A percentile compares a stretch with the other conserved stretches of the same genome.
These are phyloP conservation scores for Ganoderma lucidum DNA, from an alignment of 1,284 basidiomycete species.

Conservation along the genomic window DNA sequence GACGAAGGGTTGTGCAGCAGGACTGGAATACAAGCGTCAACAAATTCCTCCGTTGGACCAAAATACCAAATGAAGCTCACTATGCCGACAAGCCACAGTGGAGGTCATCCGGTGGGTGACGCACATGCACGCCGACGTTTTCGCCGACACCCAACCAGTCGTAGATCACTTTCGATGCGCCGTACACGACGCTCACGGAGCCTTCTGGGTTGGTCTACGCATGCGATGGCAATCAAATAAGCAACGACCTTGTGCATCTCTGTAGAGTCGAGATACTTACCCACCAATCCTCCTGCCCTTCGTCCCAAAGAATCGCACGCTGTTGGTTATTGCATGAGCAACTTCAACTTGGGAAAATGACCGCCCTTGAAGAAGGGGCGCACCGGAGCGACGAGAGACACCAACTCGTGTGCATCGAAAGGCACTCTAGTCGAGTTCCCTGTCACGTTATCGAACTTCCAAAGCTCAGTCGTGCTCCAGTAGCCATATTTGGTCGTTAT, in stretches of 20 bases:
- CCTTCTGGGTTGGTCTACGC: constrained; percentile 28
- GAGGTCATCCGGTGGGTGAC: constrained; percentile 25
- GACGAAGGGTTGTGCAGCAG: constrained; percentile 24
- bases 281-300: constrained; percentile 29
- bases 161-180: constrained; percentile 24
- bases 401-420: constrained; percentile 28
- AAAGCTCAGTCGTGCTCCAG: constrained; percentile 23
- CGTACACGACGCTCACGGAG: constrained; percentile 19
- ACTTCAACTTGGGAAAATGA: too few species aligned
- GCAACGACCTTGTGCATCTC: too few species aligned
- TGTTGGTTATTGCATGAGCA: not conserved
- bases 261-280: constrained; percentile 10
- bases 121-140: constrained; percentile 25
- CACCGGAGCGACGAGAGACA: constrained; percentile 28
- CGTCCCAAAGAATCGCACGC: constrained; percentile 31
- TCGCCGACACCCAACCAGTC: constrained; percentile 26
- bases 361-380: not conserved
- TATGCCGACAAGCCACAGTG: constrained; percentile 26
- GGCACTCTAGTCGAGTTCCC: constrained; percentile 23
- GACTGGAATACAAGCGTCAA: constrained; percentile 5
- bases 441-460: constrained; percentile 27
- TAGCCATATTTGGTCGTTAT: constrained; percentile 23
- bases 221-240: too few species aligned
- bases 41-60: not conserved
- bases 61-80: constrained; percentile 7